These are phyloP conservation scores for Bjerkandera adusta DNA, from an alignment of 1,284 basidiomycete genomes.

Conservation along the genomic window DNA sequence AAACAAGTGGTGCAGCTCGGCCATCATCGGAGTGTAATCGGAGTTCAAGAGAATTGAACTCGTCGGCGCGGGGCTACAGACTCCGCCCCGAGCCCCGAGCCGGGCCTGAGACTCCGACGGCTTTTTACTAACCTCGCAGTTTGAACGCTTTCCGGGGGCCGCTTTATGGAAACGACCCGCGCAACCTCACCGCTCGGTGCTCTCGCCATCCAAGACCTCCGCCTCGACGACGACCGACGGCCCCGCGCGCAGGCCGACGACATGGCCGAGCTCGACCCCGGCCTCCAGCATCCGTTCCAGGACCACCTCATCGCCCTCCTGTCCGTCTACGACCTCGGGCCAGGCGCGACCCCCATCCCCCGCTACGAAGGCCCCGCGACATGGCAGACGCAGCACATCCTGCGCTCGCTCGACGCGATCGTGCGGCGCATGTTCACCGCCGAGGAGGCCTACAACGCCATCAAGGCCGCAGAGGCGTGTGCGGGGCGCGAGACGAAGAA, in stretches of 20 bases:
- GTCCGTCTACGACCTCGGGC: slow-evolving; percentile 38
- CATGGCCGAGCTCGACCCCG: slow-evolving; percentile 10
- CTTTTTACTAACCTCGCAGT: too few species aligned
- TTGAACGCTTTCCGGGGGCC: too few species aligned
- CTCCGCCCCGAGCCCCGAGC: too few species aligned
- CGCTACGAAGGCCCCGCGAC: slow-evolving; percentile 61
- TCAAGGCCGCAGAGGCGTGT: slow-evolving; percentile 38
- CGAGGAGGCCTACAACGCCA: slow-evolving; percentile 44
- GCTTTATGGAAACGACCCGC: too few species aligned
- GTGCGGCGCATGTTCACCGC: slow-evolving; percentile 60
- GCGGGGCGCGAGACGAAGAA: slow-evolving; percentile 46
- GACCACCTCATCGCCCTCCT: slow-evolving; percentile 38
- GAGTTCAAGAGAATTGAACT: too few species aligned
- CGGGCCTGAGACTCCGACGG: too few species aligned
- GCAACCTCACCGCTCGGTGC: too few species aligned
- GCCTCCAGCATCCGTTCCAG: slow-evolving; percentile 33
- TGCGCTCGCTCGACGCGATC: slow-evolving; percentile 52
- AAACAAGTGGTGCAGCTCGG: too few species aligned
- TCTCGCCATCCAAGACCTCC: too few species aligned
- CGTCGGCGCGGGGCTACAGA: too few species aligned
- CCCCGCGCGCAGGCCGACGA: slow-evolving; percentile 11
- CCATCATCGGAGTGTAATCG: too few species aligned
- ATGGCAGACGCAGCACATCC: slow-evolving; percentile 64
- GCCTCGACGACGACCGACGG: slow-evolving; percentile 6
- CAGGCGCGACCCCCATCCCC: slow-evolving; percentile 47